Evolutionary conservation across 805 yeast species (phyloP).

Genomic region (Pichia scutulata): DNA sequence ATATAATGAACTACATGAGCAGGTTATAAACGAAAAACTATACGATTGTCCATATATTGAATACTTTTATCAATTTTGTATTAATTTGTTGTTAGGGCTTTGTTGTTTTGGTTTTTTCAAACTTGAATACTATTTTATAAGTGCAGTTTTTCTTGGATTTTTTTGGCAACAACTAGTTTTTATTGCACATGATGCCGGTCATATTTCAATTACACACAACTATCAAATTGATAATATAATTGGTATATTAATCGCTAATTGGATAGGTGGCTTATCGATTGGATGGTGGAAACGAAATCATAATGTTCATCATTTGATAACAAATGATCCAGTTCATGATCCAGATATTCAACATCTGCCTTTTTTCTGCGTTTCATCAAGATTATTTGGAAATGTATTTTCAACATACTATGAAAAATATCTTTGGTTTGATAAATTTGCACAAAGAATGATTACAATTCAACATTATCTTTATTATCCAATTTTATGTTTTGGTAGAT

Average conservation of each 20-base stretch:
- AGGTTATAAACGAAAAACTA: slow-evolving; percentile 47
- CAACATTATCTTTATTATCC: slow-evolving; percentile 74
- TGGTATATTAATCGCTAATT: slow-evolving; percentile 69
- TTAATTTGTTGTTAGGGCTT: slow-evolving; percentile 49
- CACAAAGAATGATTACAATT: slow-evolving; percentile 48
- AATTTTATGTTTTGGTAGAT: slow-evolving; percentile 73
- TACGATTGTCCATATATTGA: slow-evolving; percentile 70
- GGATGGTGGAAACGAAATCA: slow-evolving; percentile 97
- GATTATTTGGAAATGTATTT: slow-evolving; percentile 59
- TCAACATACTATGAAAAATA: slow-evolving; percentile 72
- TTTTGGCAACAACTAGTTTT: slow-evolving; percentile 90
- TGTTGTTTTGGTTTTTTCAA: slow-evolving; percentile 44
- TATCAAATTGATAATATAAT: slow-evolving; percentile 68
- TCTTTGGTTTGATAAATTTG: slow-evolving; percentile 60
- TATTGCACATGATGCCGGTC: slow-evolving; percentile 89
- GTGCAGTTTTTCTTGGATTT: slow-evolving; percentile 62
- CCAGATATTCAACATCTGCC: slow-evolving; percentile 94
- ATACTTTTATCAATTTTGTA: slow-evolving; percentile 59
- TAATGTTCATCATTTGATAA: slow-evolving; percentile 84
- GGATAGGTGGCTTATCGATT: slow-evolving; percentile 77
- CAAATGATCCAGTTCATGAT: slow-evolving; percentile 92
- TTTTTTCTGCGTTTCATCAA: slow-evolving; percentile 76
- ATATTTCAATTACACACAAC: slow-evolving; percentile 72
- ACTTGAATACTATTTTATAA: slow-evolving; percentile 35
- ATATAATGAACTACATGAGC: slow-evolving; percentile 54